Evolutionary conservation across 371 early-diverging fungal species (phyloP), one percentile per base, ranked within the genome.

Genomic region (Zychaea mexicana): DNA sequence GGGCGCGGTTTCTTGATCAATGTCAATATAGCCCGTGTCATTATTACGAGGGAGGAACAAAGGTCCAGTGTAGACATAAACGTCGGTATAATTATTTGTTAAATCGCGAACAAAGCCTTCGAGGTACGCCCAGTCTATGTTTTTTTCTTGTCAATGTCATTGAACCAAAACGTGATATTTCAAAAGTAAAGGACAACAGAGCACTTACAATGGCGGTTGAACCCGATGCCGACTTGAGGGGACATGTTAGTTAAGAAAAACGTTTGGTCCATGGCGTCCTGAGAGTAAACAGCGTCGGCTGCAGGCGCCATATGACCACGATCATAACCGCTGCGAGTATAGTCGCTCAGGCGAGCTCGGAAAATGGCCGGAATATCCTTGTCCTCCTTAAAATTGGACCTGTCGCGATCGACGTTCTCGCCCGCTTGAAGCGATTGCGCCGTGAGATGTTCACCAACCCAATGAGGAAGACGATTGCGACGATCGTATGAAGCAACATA

Each of bases 261-360:
- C 0, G 92, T 94, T 53, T 92, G 87, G 59, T 90, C 85, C 88
- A 92, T 83, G 2, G 87, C 81, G n/a, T 66, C 68, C 65, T 88
- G 83, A 9, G 84, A 76, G 53, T 61, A 61, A 61, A 88, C 85
- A 60, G 87, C 88, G 61, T 94, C 91, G 0, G 82, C 92, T 2
- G 93, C 93, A 21, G 92, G 93, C 5, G 80, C 91, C 88, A 88
- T 84, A 63, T 93, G 94, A 45, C 93, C 93, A 60, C 94, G 88
- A 71, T 92, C 93, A 70, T 87, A 94, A 7, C 93, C 93, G 38
- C 90, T 89, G 17, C 78, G 62, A 52, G 75, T 67, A 61, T 92
- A 93, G 70, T 92, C 93, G 10, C 69, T 71, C 2, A 91, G 79
- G 55, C 68, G 78, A 1, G 86, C 86, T 42, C 85, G 83, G 78